These are phyloP conservation scores for Venturia carpophila DNA, from an alignment of 2,329 filamentous ascomycete genomes.

Conservation along the genomic window DNA sequence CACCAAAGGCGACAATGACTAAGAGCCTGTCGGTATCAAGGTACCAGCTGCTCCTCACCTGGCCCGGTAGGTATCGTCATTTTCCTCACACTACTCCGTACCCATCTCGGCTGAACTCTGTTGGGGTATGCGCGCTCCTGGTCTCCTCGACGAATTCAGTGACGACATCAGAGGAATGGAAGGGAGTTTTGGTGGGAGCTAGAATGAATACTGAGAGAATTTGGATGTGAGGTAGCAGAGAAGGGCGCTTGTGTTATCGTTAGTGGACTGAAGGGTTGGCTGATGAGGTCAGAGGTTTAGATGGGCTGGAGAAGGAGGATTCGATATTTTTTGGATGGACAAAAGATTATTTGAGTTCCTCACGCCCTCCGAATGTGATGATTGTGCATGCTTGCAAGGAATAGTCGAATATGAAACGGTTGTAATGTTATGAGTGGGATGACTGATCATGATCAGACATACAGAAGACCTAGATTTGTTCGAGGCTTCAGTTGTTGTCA, in stretches of 20 bases:
- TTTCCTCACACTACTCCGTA: slow-evolving; percentile 30
- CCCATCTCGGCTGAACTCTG: slow-evolving; percentile 30
- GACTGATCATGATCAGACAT: too few species aligned
- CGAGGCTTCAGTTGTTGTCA: not conserved
- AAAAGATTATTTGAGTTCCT: too few species aligned
- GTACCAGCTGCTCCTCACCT: slow-evolving; percentile 36
- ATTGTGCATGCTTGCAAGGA: too few species aligned
- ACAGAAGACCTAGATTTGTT: too few species aligned
- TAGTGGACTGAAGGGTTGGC: slow-evolving; percentile 62
- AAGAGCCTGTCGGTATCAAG: slow-evolving; percentile 36
- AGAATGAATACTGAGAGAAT: slow-evolving; percentile 38
- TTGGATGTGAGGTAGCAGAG: slow-evolving; percentile 46
- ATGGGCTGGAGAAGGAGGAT: slow-evolving; percentile 55
- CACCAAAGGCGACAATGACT: slow-evolving; percentile 10
- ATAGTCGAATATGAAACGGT: too few species aligned
- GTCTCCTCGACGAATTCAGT: slow-evolving; percentile 20
- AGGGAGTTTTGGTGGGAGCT: slow-evolving; percentile 29
- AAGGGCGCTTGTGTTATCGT: slow-evolving; percentile 47
- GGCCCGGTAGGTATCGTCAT: slow-evolving; percentile 45
- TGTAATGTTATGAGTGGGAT: too few species aligned
- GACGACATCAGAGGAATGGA: slow-evolving; percentile 21
- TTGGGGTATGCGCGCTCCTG: slow-evolving; percentile 30
- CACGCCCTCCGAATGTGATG: too few species aligned
- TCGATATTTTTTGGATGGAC: too few species aligned
- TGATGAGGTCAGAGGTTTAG: slow-evolving; percentile 53